Percentiles rank a stretch among this genome's conserved stretches.
Evolutionary conservation across 345 rosid genomes (phyloP).

Genomic region (Acer saccharum): DNA sequence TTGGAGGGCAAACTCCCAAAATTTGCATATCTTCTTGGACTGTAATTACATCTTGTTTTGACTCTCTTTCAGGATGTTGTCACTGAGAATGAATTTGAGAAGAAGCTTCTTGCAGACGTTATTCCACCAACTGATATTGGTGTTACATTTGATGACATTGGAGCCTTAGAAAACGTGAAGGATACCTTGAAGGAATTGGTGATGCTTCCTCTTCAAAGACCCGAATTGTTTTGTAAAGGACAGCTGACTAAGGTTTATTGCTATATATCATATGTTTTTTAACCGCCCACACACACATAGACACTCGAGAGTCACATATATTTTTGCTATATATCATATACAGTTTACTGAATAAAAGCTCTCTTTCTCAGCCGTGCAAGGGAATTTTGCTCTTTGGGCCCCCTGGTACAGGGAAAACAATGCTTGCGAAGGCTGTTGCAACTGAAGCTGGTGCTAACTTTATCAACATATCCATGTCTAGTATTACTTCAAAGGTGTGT

Average conservation of each 20-base stretch:
- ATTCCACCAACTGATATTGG: conserved; percentile 97
- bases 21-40: neutral
- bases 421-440: conserved; percentile 99
- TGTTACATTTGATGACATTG: conserved; percentile 94
- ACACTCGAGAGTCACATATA: neutral
- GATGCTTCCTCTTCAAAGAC: conserved; percentile 99
- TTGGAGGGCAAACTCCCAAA: neutral
- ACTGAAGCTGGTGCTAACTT: conserved; percentile 99
- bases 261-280: neutral
- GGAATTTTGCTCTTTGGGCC: conserved; percentile 98
- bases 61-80: conserved; percentile 72
- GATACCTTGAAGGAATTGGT: conserved; percentile 98
- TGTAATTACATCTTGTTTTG: neutral
- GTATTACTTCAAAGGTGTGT: conserved; percentile 96
- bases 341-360: conserved; percentile 3
- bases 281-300: neutral
- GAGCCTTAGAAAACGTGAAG: conserved; percentile 95
- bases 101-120: conserved; percentile 95
- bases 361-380: conserved; percentile 77
- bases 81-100: conserved; percentile 97
- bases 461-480: conserved; percentile 99
- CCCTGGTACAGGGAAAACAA: conserved; percentile 99
- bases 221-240: conserved; percentile 96
- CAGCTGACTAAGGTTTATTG: conserved; percentile 83
- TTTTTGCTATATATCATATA: neutral